These are phyloP conservation scores for Lanzia echinophila DNA, from an alignment of 2,329 filamentous ascomycete species.

Conservation along the genomic window DNA sequence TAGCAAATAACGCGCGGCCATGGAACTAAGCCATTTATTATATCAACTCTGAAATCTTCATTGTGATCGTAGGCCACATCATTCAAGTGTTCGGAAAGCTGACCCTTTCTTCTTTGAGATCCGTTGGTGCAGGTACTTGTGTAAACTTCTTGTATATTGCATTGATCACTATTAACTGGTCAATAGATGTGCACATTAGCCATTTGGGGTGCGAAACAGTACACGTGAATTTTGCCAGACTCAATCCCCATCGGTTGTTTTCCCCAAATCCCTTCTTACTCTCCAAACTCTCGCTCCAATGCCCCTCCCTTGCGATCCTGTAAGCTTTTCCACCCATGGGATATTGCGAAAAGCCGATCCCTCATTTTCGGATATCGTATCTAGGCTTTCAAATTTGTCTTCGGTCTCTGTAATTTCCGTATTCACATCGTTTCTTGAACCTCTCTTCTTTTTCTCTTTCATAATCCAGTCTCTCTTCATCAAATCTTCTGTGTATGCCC, in stretches of 20 bases:
- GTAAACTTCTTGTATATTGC: too few relatives aligned
- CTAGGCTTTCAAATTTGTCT: too few relatives aligned
- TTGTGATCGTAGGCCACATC: too few relatives aligned
- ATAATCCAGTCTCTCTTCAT: constrained; percentile 30
- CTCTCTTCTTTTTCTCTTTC: constrained; percentile 12
- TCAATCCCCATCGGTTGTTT: constrained; percentile 18
- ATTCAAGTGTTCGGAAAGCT: too few relatives aligned
- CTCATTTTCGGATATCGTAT: not conserved
- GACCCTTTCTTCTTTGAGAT: too few relatives aligned
- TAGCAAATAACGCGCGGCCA: too few relatives aligned
- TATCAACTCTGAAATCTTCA: too few relatives aligned
- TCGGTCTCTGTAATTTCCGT: not conserved
- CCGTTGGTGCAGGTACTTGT: too few relatives aligned
- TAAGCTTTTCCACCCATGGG: constrained; percentile 55
- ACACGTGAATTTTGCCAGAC: not conserved
- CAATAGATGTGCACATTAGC: too few relatives aligned
- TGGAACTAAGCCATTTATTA: too few relatives aligned
- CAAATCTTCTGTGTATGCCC: constrained; percentile 62
- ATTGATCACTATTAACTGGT: too few relatives aligned
- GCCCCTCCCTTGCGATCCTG: constrained; percentile 48
- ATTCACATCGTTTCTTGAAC: constrained; percentile 1
- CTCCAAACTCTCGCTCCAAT: constrained; percentile 56
- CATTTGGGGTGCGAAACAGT: too few relatives aligned
- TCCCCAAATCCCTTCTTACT: constrained; percentile 55
- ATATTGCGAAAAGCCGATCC: constrained; percentile 29